A percentile compares a stretch with the other conserved stretches of the same genome.
Evolutionary conservation across 2,329 filamentous ascomycete species (phyloP).

Genomic region (Colletotrichum cuscutae): DNA sequence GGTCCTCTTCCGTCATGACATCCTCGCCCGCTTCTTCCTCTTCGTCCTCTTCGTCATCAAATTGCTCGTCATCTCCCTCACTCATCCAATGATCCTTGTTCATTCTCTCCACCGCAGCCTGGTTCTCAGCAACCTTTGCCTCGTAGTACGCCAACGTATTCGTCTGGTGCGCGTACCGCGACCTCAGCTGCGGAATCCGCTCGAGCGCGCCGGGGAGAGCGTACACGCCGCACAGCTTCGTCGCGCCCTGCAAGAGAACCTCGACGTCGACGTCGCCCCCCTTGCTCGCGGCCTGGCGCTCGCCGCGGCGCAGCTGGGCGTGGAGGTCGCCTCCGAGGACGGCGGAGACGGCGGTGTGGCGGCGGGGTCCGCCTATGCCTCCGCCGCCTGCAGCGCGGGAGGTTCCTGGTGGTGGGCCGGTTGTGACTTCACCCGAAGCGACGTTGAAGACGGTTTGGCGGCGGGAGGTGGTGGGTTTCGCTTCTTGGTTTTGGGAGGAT

Average conservation of each 20-base stretch:
- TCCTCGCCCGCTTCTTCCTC: conserved; percentile 51
- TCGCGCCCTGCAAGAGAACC: conserved; percentile 83
- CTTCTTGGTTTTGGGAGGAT: conserved; percentile 53
- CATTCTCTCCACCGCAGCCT: conserved; percentile 77
- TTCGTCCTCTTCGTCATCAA: conserved; percentile 51
- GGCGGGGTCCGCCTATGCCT: conserved; percentile 60
- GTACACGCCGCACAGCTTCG: conserved; percentile 91
- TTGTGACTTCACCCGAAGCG: conserved; percentile 70
- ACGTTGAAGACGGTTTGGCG: conserved; percentile 76
- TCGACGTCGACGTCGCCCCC: conserved; percentile 87
- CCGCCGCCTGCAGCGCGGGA: conserved; percentile 1
- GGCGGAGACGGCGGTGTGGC: conserved; percentile 87
- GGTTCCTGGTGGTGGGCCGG: conserved; percentile 55
- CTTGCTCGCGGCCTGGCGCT: conserved; percentile 55
- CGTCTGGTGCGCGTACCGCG: conserved; percentile 75
- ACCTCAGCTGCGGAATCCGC: conserved; percentile 77
- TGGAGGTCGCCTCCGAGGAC: conserved; percentile 90
- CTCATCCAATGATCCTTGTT: conserved; percentile 71
- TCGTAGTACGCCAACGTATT: conserved; percentile 86
- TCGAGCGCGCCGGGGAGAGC: conserved; percentile 82
- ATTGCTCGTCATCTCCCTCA: conserved; percentile 65
- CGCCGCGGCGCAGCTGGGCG: conserved; percentile 74
- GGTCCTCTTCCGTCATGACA: conserved; percentile 73
- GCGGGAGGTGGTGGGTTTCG: conserved; percentile 57
- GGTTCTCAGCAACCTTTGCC: conserved; percentile 79